Base-by-base conservation (phyloP, 768 basidiomycete species). In the Gymnopilus dilepis region DNA sequence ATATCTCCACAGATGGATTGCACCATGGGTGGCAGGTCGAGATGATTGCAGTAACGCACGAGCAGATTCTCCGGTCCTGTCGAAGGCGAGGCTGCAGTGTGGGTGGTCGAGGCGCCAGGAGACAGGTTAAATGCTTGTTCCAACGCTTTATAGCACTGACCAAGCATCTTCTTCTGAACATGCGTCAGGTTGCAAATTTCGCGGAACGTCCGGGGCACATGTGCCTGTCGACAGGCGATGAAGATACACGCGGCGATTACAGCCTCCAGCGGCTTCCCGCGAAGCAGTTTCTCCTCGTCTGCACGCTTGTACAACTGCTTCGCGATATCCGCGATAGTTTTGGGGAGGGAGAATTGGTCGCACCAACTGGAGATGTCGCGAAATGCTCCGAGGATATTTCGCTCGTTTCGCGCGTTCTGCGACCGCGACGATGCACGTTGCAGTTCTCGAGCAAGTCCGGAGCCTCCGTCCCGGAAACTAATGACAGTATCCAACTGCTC, bases 201-300 rank as follows among this genome's bases (percentile, higher is more conserved):
- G 70, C 92, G 88, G 79, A 99, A 98, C 56, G 95, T 97, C 61
- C 97, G 84, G 0, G 94, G 93, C n/a, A 97, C 95, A 67, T 95
- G 91, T 7, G 92, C 95, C 75, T 96, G 93, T 37, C 97, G 85
- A 73, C 95, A 97, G 0, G 96, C 97, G 68, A 98, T 96, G 75
- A 99, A 97, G 71, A 99, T 96, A 77, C 97, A 98, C 1, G 97
- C 96, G 28, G 97, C 97, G 64, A 97, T 94, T 71, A 97, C 89
- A 5, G 95, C 95, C 60, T 95, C 91, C 65, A 94, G 84, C 1
- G 91, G 91, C 74, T 98, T 98, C 33, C 94, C 94, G 48, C 92
- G 90, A 3, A 97, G 82, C 22, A 96, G 83, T 72, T 95, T 94
- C 74, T 97, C 95, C 75, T 98, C 97, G 75, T 97, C 95, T 19